phyloP scores from a whole-genome alignment of 805 yeast genomes.

The Grigorovia humatica region DNA sequence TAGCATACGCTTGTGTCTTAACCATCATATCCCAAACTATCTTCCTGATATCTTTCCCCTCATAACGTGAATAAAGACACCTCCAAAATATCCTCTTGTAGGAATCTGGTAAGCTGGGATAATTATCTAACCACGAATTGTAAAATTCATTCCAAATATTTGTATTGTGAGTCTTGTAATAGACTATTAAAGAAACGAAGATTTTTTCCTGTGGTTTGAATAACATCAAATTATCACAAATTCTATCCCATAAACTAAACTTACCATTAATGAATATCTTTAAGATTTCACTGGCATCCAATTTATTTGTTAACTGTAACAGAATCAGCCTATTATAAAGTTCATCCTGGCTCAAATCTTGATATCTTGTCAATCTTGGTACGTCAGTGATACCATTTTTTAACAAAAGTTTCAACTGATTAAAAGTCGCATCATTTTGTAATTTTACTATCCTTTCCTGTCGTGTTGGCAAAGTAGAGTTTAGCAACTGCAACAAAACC shows the following conservation, averaged over 20 bases:
- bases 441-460: slow-evolving; percentile 16
- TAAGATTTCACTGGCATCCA: slow-evolving; percentile 9
- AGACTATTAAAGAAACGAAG: slow-evolving; percentile 16
- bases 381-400: background rate
- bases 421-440: slow-evolving; percentile 23
- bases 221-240: slow-evolving; percentile 8
- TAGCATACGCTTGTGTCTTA: too few species aligned
- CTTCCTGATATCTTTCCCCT: background rate
- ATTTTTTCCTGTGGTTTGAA: slow-evolving; percentile 11
- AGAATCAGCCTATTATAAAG: slow-evolving; percentile 8
- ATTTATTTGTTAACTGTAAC: slow-evolving; percentile 13
- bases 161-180: slow-evolving; percentile 13
- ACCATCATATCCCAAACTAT: background rate
- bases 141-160: slow-evolving; percentile 8
- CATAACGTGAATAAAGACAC: slow-evolving; percentile 6
- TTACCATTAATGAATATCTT: slow-evolving; percentile 12
- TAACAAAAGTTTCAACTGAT: slow-evolving; percentile 9
- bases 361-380: background rate
- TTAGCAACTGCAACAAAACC: slow-evolving; percentile 18
- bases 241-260: slow-evolving; percentile 13
- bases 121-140: slow-evolving; percentile 12
- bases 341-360: background rate
- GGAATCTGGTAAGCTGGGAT: slow-evolving; percentile 9
- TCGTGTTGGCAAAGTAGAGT: slow-evolving; percentile 21
- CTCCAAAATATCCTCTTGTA: slow-evolving; percentile 22